Evolutionary conservation across 805 yeast species (phyloP).

Genomic region (Candida alai): DNA sequence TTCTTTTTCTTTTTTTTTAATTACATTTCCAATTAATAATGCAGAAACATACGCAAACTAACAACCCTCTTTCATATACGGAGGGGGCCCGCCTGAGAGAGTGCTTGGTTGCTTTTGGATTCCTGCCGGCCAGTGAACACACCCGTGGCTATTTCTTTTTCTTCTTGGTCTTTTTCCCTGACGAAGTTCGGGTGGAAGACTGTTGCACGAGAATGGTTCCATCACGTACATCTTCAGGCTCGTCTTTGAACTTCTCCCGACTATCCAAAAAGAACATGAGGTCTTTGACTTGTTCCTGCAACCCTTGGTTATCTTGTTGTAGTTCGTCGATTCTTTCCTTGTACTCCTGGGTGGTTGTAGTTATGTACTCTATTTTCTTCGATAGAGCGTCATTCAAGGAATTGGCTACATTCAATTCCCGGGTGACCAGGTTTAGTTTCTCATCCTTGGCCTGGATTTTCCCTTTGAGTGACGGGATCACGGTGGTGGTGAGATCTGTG

Average conservation of each 20-base stretch:
- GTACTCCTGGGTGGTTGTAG: slow-evolving; percentile 24
- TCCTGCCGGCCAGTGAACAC: no score
- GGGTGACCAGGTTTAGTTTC: slow-evolving; percentile 23
- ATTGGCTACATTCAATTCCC: slow-evolving; percentile 30
- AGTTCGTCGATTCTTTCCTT: slow-evolving; percentile 21
- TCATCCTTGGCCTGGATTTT: slow-evolving; percentile 29
- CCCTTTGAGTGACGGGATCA: slow-evolving; percentile 30
- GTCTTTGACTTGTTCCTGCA: slow-evolving; percentile 66
- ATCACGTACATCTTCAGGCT: slow-evolving; percentile 67
- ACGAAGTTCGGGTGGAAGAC: slow-evolving; percentile 13
- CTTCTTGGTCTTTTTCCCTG: slow-evolving; percentile 10
- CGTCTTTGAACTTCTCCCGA: slow-evolving; percentile 66
- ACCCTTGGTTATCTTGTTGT: slow-evolving; percentile 40
- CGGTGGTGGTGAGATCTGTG: slow-evolving; percentile 20
- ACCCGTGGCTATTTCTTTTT: slow-evolving; percentile 16
- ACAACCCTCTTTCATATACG: no score
- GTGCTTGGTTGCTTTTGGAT: no score
- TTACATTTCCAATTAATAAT: no score
- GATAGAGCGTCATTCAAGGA: slow-evolving; percentile 38
- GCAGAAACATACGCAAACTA: no score
- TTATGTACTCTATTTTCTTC: slow-evolving; percentile 31
- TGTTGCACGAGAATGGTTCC: slow-evolving; percentile 56
- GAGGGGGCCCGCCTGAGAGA: no score
- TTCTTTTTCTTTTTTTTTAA: no score
- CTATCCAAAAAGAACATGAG: slow-evolving; percentile 77